These are phyloP conservation scores for Amanita fuliginea DNA, from an alignment of 768 basidiomycete genomes.

Conservation along the genomic window DNA sequence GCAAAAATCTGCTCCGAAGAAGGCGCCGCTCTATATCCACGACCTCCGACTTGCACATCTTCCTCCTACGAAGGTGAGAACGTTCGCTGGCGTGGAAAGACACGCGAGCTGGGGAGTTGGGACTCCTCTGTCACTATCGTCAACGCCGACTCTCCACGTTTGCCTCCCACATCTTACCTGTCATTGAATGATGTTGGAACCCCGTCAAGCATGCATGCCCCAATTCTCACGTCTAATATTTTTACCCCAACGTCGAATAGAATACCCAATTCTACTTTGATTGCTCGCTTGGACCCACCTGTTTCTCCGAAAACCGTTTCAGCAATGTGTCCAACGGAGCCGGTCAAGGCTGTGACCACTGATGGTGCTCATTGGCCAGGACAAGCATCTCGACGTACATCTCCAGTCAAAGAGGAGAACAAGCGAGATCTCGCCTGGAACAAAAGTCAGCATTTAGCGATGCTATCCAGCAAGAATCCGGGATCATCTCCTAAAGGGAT, in stretches of 20 bases:
- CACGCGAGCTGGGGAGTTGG: constrained; percentile 1
- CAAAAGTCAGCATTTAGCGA: not conserved
- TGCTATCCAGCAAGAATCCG: not conserved
- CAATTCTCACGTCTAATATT: not conserved
- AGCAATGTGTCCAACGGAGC: not conserved
- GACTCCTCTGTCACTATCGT: not conserved
- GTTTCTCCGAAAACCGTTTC: constrained; percentile 2
- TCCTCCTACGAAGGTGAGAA: not conserved
- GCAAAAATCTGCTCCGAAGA: not conserved
- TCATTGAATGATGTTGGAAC: not conserved
- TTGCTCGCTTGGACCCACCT: not conserved
- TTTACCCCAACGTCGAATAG: not conserved
- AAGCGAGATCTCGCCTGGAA: not conserved
- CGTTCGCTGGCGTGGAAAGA: not conserved
- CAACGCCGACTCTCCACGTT: not conserved
- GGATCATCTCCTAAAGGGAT: constrained; percentile 4
- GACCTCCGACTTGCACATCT: not conserved
- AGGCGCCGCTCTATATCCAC: not conserved
- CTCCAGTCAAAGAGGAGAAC: not conserved
- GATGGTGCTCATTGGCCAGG: not conserved
- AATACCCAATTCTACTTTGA: not conserved
- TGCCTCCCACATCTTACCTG: not conserved
- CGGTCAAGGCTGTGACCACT: not conserved
- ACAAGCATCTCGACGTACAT: not conserved
- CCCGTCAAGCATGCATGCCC: not conserved